These are phyloP conservation scores for Fraxinus americana DNA, from an alignment of 257 asterid species.

Conservation along the genomic window DNA sequence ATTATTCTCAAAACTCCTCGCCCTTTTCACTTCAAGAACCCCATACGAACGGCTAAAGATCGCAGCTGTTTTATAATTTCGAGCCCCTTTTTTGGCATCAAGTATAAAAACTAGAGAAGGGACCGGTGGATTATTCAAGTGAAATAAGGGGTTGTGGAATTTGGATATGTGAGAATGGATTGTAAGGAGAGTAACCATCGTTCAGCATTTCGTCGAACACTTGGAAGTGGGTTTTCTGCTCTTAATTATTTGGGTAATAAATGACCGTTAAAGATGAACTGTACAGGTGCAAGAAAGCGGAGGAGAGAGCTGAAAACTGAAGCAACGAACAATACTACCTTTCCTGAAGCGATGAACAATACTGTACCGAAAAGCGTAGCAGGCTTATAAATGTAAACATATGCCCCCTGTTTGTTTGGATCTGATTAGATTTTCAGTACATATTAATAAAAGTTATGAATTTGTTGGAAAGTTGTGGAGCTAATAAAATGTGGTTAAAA, in stretches of 20 bases:
- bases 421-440: no score
- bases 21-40: constrained; percentile 32
- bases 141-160: constrained; percentile 26
- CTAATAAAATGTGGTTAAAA: no score
- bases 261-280: neutral
- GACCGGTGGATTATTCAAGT: constrained; percentile 26
- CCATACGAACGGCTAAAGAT: constrained; percentile 24
- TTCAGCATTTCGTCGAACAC: constrained; percentile 82
- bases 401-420: no score
- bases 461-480: no score
- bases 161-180: constrained; percentile 25
- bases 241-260: neutral
- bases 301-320: constrained; percentile 16
- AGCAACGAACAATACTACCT: constrained; percentile 46
- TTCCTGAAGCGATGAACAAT: constrained; percentile 30
- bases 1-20: constrained; percentile 12
- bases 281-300: neutral
- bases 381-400: neutral
- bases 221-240: neutral
- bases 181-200: constrained; percentile 58
- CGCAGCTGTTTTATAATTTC: constrained; percentile 4
- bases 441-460: no score
- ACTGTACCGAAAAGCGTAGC: constrained; percentile 16
- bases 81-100: constrained; percentile 26
- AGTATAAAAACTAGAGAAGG: constrained; percentile 19